Evolutionary conservation across 768 basidiomycete genomes (phyloP), one percentile per base, ranked within the genome.

Genomic region (Tylopilus plumbeoviolaceoides): DNA sequence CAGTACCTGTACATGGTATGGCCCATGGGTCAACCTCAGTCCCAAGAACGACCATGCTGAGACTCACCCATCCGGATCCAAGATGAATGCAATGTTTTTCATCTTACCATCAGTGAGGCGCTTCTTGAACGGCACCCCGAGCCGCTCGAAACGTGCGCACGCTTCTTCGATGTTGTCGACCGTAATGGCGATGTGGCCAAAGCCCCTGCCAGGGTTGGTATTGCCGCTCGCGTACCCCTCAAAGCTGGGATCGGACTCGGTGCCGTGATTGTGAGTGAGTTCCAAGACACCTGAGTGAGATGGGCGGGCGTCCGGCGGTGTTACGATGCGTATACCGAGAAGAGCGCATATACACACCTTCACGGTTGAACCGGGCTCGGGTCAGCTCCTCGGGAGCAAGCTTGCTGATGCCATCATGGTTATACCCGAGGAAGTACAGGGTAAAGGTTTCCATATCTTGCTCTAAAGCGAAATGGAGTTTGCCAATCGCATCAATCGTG

Each of bases 51-150:
- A 41, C 12, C 33, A 41, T n/a, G 27, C 25, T n/a, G 38, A 57
- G 8, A 27, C 60, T 65, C 51, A 89, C 83, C 87, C 87, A 72
- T 92, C 90, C 27, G 90, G 90, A 69, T 92, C 90, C 71, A 91
- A 68, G 58, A 88, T 80, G 67, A 93, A 93, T 2, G 91, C 91
- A 46, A 93, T 88, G 58, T 87, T 47, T 71, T 68, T 85, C 89
- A 98, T 94, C 68, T 76, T 87, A 11, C 95, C 93, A 50, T 95
- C 95, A 1, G 78, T 80, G 15, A 83, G 85, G 57, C 78, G 80
- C 76, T 97, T 98, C 79, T 92, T 88, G 78, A 95, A 98, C 25
- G 73, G 69, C 21, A 95, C 93, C 1, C 84, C 84, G 10, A 91
- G 77, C 49, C 73, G 72, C 59, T 94, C 91, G 54, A 99, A 89